These are phyloP conservation scores for Vigna nakashimae DNA, from an alignment of 306 rosid genomes.

Conservation along the genomic window DNA sequence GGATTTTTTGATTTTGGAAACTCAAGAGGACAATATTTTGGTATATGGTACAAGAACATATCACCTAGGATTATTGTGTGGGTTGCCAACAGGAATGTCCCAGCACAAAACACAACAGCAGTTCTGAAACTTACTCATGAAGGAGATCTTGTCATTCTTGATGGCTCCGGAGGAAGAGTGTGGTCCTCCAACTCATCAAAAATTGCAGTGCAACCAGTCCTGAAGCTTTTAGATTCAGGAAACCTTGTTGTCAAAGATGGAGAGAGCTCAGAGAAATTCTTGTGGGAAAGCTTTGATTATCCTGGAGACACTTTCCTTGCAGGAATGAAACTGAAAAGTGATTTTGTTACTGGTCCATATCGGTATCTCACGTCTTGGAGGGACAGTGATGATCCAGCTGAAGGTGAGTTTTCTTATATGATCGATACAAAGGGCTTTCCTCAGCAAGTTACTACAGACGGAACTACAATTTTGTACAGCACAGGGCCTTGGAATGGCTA, in stretches of 20 bases:
- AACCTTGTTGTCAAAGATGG: slow-evolving; percentile 25
- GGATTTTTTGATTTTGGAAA: not conserved
- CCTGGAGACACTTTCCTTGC: slow-evolving; percentile 17
- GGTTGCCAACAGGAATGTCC: slow-evolving; percentile 5
- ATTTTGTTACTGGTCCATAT: not conserved
- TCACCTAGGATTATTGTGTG: not conserved
- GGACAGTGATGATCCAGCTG: not conserved
- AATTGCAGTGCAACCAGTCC: not conserved
- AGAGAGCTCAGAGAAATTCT: not conserved
- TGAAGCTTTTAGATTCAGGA: slow-evolving; percentile 24
- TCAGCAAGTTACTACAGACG: not conserved
- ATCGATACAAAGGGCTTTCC: not conserved
- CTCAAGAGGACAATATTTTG: not conserved
- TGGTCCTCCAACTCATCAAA: slow-evolving; percentile 8
- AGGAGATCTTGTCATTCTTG: not conserved
- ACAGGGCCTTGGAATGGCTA: not conserved
- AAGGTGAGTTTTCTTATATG: not conserved
- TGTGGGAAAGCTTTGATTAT: slow-evolving; percentile 26
- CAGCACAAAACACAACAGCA: not conserved
- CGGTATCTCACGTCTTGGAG: slow-evolving; percentile 11
- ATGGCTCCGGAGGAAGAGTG: not conserved
- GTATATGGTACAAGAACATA: slow-evolving; percentile 2
- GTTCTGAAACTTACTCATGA: not conserved
- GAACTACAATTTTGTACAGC: not conserved
- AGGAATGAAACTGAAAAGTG: slow-evolving; percentile 2